Evolutionary conservation across 192 early-diverging fungal species (phyloP), one percentile per base, ranked within the genome.

Genomic region (Umbelopsis isabellina): DNA sequence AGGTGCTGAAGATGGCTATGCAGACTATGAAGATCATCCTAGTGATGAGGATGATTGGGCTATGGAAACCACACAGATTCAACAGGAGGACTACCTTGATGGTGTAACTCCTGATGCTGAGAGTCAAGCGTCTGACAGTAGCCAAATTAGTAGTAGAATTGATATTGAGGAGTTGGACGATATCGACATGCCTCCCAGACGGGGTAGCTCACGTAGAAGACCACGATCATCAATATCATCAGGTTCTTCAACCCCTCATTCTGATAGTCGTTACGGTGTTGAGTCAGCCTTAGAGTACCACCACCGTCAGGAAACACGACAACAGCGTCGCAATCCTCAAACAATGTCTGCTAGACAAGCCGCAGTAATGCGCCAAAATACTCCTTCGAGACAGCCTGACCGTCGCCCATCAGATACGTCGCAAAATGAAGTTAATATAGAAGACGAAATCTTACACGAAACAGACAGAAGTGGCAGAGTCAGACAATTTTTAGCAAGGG

Each of bases 21-120:
- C 50, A 5, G 71, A 69, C 6, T 67, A 71, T 49, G 75, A 52
- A 45, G 22, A 20, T 2, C 67, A 55, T 52, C 41, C 25, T 20
- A 22, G 47, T 21, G 71, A 78, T 6, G 48, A 53, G 7, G 75
- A 58, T 12, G 66, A 71, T 27, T 46, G 47, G 30, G 22, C 49
- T 2, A 70, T 75, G 41, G 68, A 71, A 30, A 69, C 70, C 16
- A 64, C 68, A 8, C 50, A 64, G 41, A 67, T 76, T 4, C 45
- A 66, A 37, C 79, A 77, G 7, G 69, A 70, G 11, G 82, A 80
- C 11, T 75, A 81, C 23, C 49, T 65, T 16, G 52, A 65, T 49
- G 55, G 55, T 35, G 55, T 61, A 8, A 61, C 55, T 6, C 67
- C 48, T 13, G 35, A 68, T 16, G 27, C 27, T 41, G 67, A 49